phyloP scores from a whole-genome alignment of 345 rosid species.

The Syzygium oleosum region DNA sequence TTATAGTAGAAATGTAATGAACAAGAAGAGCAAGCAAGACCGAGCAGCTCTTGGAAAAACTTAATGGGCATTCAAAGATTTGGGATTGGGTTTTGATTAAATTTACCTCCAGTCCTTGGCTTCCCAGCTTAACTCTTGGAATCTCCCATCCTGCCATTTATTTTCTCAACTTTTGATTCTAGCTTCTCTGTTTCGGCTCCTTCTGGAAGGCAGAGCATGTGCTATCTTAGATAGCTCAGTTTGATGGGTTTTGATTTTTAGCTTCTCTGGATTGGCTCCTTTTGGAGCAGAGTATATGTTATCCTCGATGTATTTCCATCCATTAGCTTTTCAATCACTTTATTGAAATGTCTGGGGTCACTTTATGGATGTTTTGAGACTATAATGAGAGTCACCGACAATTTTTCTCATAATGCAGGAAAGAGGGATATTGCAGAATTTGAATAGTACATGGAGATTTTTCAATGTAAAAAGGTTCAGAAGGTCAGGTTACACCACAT shows the following conservation, averaged over 20 bases:
- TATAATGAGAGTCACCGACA: not conserved
- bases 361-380: not conserved
- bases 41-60: not conserved
- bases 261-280: not conserved
- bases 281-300: not conserved
- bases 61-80: not conserved
- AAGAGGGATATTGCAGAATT: not conserved
- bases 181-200: not conserved
- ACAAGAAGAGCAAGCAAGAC: not conserved
- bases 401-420: not conserved
- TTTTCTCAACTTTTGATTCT: not conserved
- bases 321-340: not conserved
- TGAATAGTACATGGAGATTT: not conserved
- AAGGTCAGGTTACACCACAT: not conserved
- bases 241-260: not conserved
- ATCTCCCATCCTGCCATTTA: conserved; percentile 2
- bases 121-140: conserved; percentile 12
- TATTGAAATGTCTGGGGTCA: not conserved
- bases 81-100: not conserved
- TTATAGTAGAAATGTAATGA: not conserved
- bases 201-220: not conserved
- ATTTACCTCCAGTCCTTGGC: not conserved
- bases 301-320: not conserved
- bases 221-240: not conserved
- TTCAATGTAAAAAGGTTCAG: not conserved